Conservation (phyloP, 2,329 filamentous ascomycete genomes). For the Purpureocillium lavendulum region DNA sequence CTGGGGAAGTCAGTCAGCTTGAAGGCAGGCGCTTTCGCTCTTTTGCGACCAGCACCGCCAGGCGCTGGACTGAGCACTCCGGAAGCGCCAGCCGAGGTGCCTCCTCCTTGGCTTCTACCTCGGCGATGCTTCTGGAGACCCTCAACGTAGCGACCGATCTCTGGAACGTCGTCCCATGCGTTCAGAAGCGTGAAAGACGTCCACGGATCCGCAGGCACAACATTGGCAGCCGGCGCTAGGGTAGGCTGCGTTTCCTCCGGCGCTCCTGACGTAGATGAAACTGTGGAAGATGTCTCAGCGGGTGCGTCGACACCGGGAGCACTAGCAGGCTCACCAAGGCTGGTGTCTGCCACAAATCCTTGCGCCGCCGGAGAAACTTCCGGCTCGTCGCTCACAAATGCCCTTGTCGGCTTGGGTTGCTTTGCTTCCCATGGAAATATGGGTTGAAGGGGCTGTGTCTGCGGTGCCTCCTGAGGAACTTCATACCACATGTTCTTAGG, state of each 20-base stretch:
- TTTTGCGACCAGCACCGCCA: neutral
- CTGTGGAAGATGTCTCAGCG: slow-evolving; percentile 26
- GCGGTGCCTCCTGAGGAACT: slow-evolving; percentile 56
- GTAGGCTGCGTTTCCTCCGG: slow-evolving; percentile 37
- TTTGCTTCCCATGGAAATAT: slow-evolving; percentile 89
- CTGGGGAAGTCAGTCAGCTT: slow-evolving; percentile 83
- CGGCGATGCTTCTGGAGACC: slow-evolving; percentile 56
- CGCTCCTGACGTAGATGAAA: slow-evolving; percentile 17
- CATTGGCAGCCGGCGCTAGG: slow-evolving; percentile 36
- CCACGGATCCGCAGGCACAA: slow-evolving; percentile 55
- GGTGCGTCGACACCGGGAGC: slow-evolving; percentile 13
- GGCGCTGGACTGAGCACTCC: neutral
- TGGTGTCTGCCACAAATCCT: slow-evolving; percentile 2
- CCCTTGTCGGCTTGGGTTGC: slow-evolving; percentile 52
- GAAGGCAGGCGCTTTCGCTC: slow-evolving; percentile 33
- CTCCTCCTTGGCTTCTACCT: slow-evolving; percentile 21
- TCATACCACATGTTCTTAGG: slow-evolving; percentile 86
- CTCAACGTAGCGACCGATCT: slow-evolving; percentile 82
- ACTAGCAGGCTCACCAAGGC: slow-evolving; percentile 15
- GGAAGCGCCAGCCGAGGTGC: slow-evolving; percentile 6
- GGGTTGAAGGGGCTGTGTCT: slow-evolving; percentile 48
- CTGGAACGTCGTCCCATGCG: slow-evolving; percentile 87
- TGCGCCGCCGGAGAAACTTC: slow-evolving; percentile 4
- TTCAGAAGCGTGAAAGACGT: slow-evolving; percentile 67
- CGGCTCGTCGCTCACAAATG: slow-evolving; percentile 36